phyloP scores from a whole-genome alignment of 2,329 filamentous ascomycete species.

The Exophiala oligosperma region DNA sequence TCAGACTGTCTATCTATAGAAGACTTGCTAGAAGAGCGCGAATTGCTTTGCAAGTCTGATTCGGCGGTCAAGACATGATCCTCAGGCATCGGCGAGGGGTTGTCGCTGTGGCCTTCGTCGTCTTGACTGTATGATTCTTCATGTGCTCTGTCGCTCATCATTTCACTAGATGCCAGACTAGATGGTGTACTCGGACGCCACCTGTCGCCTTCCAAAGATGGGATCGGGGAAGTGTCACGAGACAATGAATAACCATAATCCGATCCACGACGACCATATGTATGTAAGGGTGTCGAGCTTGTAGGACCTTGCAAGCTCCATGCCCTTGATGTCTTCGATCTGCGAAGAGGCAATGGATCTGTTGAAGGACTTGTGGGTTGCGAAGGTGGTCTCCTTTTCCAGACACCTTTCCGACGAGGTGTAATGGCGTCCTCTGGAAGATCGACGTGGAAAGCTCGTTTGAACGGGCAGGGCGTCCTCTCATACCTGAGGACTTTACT shows the following conservation, averaged over 20 bases:
- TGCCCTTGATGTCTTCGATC: conserved; percentile 21
- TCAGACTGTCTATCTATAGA: no score
- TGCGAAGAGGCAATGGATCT: conserved; percentile 16
- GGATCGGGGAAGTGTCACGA: conserved; percentile 17
- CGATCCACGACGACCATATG: conserved; percentile 23
- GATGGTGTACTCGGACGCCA: conserved; percentile 21
- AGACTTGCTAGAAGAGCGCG: no score
- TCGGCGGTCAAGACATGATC: not conserved
- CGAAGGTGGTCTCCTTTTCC: conserved; percentile 61
- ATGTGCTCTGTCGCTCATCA: conserved; percentile 4
- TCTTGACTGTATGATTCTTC: conserved; percentile 14
- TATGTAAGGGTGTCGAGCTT: conserved; percentile 13
- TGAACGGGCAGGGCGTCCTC: conserved; percentile 83
- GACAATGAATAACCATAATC: conserved; percentile 22
- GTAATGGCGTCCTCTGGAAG: conserved; percentile 68
- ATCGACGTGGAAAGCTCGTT: conserved; percentile 71
- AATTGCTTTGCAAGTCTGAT: not conserved
- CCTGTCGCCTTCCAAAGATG: conserved; percentile 7
- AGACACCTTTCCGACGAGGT: conserved; percentile 67
- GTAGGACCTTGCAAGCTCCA: conserved; percentile 24
- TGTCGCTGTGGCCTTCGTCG: not conserved
- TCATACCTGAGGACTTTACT: conserved; percentile 78
- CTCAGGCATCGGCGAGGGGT: not conserved
- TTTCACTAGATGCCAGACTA: conserved; percentile 24
- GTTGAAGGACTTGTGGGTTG: conserved; percentile 37